phyloP scores from a whole-genome alignment of 2,329 filamentous ascomycete species.

The Nannizziopsis arthrosporioides region DNA sequence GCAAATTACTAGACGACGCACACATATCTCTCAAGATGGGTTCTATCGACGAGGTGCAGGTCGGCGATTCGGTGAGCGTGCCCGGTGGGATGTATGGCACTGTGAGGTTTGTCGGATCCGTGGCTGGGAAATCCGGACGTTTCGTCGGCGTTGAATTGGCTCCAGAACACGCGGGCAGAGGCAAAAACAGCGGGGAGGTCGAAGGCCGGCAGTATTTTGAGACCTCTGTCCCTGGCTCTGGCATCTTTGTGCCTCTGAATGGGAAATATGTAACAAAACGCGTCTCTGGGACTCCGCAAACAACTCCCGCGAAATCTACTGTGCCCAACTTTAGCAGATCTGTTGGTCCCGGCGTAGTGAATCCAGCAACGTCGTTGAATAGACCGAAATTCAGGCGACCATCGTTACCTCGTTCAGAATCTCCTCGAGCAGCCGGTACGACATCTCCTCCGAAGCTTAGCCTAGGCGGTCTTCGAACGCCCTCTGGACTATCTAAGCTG shows the following conservation, averaged over 20 bases:
- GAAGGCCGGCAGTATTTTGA: slow-evolving; percentile 76
- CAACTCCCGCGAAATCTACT: slow-evolving; percentile 49
- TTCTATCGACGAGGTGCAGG: slow-evolving; percentile 44
- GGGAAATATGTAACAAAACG: slow-evolving; percentile 55
- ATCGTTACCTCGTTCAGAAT: slow-evolving; percentile 79
- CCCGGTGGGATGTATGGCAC: slow-evolving; percentile 85
- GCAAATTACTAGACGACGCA: not conserved
- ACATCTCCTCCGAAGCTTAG: slow-evolving; percentile 45
- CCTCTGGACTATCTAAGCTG: slow-evolving; percentile 38
- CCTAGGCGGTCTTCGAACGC: slow-evolving; percentile 43
- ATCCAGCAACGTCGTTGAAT: slow-evolving; percentile 51
- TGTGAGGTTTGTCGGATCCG: slow-evolving; percentile 76
- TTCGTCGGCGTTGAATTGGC: slow-evolving; percentile 90
- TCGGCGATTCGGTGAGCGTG: slow-evolving; percentile 81
- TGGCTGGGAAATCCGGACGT: slow-evolving; percentile 76
- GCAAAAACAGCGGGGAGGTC: slow-evolving; percentile 94
- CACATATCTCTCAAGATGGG: slow-evolving; percentile 22
- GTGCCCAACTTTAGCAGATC: slow-evolving; percentile 80
- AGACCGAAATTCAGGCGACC: slow-evolving; percentile 55
- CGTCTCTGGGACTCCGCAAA: slow-evolving; percentile 54
- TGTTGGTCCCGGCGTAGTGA: slow-evolving; percentile 62
- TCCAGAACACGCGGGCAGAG: slow-evolving; percentile 64
- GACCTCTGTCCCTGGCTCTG: slow-evolving; percentile 65
- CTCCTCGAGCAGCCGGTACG: slow-evolving; percentile 47
- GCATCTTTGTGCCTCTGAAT: slow-evolving; percentile 82